Conservation (phyloP, 345 rosid species). For the Dipteronia dyeriana region DNA sequence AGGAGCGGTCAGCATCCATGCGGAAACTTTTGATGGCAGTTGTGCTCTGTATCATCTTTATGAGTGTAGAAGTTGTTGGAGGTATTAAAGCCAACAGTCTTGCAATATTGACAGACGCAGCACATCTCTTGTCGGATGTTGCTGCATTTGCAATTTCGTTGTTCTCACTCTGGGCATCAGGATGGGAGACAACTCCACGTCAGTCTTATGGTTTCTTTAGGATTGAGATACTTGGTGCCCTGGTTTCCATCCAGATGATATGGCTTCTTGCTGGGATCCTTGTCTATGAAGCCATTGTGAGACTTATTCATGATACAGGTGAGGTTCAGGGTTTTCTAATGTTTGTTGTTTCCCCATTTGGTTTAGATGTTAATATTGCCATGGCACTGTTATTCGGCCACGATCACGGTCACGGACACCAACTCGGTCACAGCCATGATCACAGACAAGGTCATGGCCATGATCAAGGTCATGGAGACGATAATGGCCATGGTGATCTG, state of each 20-base stretch:
- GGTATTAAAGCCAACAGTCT: conserved; percentile 72
- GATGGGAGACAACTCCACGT: conserved; percentile 71
- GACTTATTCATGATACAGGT: conserved; percentile 50
- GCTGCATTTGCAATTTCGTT: conserved; percentile 73
- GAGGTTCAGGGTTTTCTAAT: conserved; percentile 65
- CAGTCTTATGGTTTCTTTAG: conserved; percentile 72
- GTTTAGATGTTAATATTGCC: conserved; percentile 53
- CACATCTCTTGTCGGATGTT: conserved; percentile 64
- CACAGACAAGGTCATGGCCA: conserved; percentile 40
- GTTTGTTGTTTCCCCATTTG: conserved; percentile 63
- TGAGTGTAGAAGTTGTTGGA: conserved; percentile 66
- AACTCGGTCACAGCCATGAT: too few relatives aligned
- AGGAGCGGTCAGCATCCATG: conserved; percentile 54
- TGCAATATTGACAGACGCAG: conserved; percentile 73
- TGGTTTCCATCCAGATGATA: conserved; percentile 65
- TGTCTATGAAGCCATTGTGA: conserved; percentile 63
- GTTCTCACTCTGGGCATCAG: conserved; percentile 69
- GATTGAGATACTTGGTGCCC: conserved; percentile 63
- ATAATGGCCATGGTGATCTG: conserved; percentile 24
- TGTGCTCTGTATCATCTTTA: conserved; percentile 53
- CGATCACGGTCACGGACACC: conserved; percentile 46
- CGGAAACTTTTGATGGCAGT: conserved; percentile 58
- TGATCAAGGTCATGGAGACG: conserved; percentile 26
- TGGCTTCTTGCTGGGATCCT: conserved; percentile 78
- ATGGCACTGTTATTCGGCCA: conserved; percentile 70